Evolutionary conservation across 2,329 filamentous ascomycete species (phyloP).

Genomic region (Exophiala alcalophila): DNA sequence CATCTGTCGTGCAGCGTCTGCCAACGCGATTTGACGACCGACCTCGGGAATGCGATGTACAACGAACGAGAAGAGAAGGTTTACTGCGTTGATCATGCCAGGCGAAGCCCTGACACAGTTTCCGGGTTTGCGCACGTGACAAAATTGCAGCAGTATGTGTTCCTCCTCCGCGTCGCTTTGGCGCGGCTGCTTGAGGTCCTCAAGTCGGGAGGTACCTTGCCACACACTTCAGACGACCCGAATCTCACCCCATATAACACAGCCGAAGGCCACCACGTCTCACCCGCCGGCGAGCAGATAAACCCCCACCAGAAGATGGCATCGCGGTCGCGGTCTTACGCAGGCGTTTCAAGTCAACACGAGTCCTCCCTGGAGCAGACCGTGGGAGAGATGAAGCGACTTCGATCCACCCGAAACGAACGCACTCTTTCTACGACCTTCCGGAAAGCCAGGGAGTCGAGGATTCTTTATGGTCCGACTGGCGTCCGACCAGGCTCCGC

Average conservation of each 20-base stretch:
- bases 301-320: constrained; percentile 60
- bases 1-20: constrained; percentile 74
- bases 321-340: constrained; percentile 70
- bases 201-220: constrained; percentile 75
- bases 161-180: constrained; percentile 84
- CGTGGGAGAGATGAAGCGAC: constrained; percentile 85
- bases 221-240: constrained; percentile 71
- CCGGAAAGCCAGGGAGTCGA: constrained; percentile 82
- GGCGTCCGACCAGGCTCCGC: constrained; percentile 70
- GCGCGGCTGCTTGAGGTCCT: constrained; percentile 85
- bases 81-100: constrained; percentile 60
- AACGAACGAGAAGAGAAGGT: constrained; percentile 65
- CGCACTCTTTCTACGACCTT: constrained; percentile 92
- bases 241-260: constrained; percentile 65
- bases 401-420: constrained; percentile 90
- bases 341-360: constrained; percentile 59
- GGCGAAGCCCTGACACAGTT: constrained; percentile 54
- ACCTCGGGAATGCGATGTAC: constrained; percentile 68
- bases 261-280: constrained; percentile 59
- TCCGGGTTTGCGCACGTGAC: constrained; percentile 71
- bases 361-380: constrained; percentile 89
- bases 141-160: constrained; percentile 90
- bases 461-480: constrained; percentile 86
- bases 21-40: constrained; percentile 66
- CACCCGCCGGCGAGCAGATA: constrained; percentile 48